These are phyloP conservation scores for Starmerella sp. DNA, from an alignment of 805 yeast species.

Conservation along the genomic window DNA sequence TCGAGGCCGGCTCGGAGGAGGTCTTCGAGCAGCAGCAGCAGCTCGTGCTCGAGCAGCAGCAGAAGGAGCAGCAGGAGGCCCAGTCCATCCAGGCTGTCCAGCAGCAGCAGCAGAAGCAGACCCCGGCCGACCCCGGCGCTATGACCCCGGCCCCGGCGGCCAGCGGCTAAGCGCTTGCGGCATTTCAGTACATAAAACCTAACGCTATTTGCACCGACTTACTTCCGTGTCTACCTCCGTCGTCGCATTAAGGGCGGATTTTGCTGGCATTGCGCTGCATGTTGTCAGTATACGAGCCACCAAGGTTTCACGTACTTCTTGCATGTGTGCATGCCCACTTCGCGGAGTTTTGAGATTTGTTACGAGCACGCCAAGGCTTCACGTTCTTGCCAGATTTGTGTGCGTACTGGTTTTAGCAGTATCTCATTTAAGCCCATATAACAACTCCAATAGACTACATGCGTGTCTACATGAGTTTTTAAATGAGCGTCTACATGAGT, in stretches of 20 bases:
- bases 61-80: conserved; percentile 15
- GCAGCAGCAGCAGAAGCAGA: conserved; percentile 2
- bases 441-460: too few relatives aligned
- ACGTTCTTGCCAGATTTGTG: too few relatives aligned
- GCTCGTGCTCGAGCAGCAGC: conserved; percentile 20
- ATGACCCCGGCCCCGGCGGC: conserved; percentile 10
- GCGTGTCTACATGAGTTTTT: too few relatives aligned
- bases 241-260: too few relatives aligned
- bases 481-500: too few relatives aligned
- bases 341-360: too few relatives aligned
- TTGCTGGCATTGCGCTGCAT: too few relatives aligned
- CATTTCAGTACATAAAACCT: conserved; percentile 2
- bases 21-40: conserved; percentile 46
- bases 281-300: neutral
- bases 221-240: neutral
- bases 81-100: neutral
- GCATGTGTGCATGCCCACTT: too few relatives aligned
- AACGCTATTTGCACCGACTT: conserved; percentile 1
- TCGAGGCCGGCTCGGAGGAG: conserved; percentile 91
- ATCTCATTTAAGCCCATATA: too few relatives aligned
- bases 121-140: conserved; percentile 4
- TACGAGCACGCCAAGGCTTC: too few relatives aligned
- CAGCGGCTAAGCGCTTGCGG: neutral
- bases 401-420: too few relatives aligned
- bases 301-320: too few relatives aligned